phyloP scores from a whole-genome alignment of 192 early-diverging fungal genomes.

The Linnemannia elongata region DNA sequence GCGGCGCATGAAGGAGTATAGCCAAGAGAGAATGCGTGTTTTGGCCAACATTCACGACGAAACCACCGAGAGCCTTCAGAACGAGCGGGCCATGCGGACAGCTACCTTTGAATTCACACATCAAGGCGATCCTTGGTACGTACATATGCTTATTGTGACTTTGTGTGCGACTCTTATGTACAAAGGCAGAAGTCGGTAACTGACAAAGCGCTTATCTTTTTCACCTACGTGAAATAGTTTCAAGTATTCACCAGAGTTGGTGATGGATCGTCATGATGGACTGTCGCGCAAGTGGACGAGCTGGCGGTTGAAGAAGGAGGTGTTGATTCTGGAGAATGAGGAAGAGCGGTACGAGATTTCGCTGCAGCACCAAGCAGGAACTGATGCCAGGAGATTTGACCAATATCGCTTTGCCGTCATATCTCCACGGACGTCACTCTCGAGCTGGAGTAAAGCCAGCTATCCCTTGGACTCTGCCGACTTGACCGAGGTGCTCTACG shows the following conservation, averaged over 20 bases:
- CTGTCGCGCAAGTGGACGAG: constrained; percentile 53
- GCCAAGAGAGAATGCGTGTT: constrained; percentile 48
- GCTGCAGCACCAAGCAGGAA: constrained; percentile 46
- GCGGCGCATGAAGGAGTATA: constrained; percentile 50
- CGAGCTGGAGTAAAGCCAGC: constrained; percentile 40
- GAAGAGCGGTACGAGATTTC: constrained; percentile 59
- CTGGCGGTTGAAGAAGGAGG: constrained; percentile 52
- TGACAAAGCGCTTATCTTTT: not conserved
- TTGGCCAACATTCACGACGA: constrained; percentile 53
- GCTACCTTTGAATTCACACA: constrained; percentile 69
- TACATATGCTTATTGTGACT: not conserved
- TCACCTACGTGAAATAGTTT: constrained; percentile 51
- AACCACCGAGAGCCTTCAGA: constrained; percentile 43
- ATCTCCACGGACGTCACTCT: constrained; percentile 45
- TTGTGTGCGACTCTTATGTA: not conserved
- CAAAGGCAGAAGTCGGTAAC: not conserved
- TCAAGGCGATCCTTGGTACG: constrained; percentile 70
- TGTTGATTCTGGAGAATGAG: constrained; percentile 59
- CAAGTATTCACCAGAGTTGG: constrained; percentile 66
- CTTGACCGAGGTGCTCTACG: constrained; percentile 42
- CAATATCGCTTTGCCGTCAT: constrained; percentile 61
- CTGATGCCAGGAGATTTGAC: constrained; percentile 40
- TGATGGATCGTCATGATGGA: constrained; percentile 59
- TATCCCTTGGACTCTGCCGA: constrained; percentile 25
- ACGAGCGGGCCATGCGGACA: constrained; percentile 45